A percentile compares a stretch with the other conserved stretches of the same genome.
Conservation (phyloP, 2,329 filamentous ascomycete species). For the Coleophoma eucalyptorum region DNA sequence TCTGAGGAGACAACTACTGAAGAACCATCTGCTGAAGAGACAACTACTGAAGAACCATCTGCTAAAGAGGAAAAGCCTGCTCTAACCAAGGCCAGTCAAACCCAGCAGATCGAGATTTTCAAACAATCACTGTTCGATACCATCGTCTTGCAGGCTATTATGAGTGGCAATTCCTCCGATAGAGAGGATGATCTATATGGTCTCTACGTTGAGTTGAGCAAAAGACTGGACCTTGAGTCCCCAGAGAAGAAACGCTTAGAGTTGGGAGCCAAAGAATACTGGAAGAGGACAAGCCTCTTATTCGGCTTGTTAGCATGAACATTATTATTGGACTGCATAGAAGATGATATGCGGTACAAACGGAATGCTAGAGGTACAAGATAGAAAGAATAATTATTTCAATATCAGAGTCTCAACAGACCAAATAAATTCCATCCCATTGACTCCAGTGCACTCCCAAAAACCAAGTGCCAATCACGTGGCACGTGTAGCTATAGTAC, state of each 20-base stretch:
- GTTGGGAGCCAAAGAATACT: slow-evolving; percentile 71
- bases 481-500: not conserved
- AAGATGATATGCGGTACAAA: no score
- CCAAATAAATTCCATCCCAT: no score
- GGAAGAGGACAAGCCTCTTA: slow-evolving; percentile 75
- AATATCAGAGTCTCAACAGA: no score
- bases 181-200: slow-evolving; percentile 40
- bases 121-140: slow-evolving; percentile 62
- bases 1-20: not conserved
- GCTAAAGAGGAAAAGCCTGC: not conserved
- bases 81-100: slow-evolving; percentile 5
- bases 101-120: slow-evolving; percentile 37
- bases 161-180: slow-evolving; percentile 28
- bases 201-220: slow-evolving; percentile 35
- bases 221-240: slow-evolving; percentile 44
- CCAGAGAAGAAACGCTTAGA: slow-evolving; percentile 47
- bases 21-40: not conserved
- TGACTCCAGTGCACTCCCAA: no score
- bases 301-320: slow-evolving; percentile 66
- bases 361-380: no score
- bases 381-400: no score
- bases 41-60: not conserved
- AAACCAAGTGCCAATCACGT: not conserved
- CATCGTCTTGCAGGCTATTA: slow-evolving; percentile 42
- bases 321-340: no score